Evolutionary conservation across 2,329 filamentous ascomycete species (phyloP).

Genomic region (Shiraia sp.): DNA sequence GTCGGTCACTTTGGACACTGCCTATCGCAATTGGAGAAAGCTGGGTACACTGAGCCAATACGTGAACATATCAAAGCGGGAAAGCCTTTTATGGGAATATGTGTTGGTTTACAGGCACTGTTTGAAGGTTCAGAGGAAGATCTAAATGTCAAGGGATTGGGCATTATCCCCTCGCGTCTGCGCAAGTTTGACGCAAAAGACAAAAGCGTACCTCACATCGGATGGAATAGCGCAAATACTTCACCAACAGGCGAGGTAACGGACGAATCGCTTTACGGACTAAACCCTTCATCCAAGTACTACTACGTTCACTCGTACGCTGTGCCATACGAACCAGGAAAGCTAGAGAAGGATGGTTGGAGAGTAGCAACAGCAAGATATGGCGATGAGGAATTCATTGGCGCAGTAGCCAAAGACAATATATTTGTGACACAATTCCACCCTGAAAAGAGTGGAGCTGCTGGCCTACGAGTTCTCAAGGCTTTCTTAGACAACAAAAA

Average conservation of each 20-base stretch:
- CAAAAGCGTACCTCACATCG: slow-evolving; percentile 98
- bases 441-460: slow-evolving; percentile 93
- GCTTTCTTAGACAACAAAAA: slow-evolving; percentile 80
- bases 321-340: slow-evolving; percentile 71
- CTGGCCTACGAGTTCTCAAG: slow-evolving; percentile 80
- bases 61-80: slow-evolving; percentile 79
- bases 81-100: slow-evolving; percentile 99
- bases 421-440: slow-evolving; percentile 95
- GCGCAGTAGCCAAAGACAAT: slow-evolving; percentile 83
- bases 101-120: slow-evolving; percentile 88
- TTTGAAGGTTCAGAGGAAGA: slow-evolving; percentile 87
- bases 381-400: slow-evolving; percentile 86
- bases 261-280: slow-evolving; percentile 70
- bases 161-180: slow-evolving; percentile 71
- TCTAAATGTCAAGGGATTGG: slow-evolving; percentile 70
- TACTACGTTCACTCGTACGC: slow-evolving; percentile 99
- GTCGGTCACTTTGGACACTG: slow-evolving; percentile 99
- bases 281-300: slow-evolving; percentile 85
- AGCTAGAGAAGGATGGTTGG: slow-evolving; percentile 83
- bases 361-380: slow-evolving; percentile 88
- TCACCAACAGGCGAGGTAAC: slow-evolving; percentile 45
- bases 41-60: slow-evolving; percentile 83
- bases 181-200: slow-evolving; percentile 73
- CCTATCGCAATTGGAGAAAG: slow-evolving; percentile 77
- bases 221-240: slow-evolving; percentile 90